Evolutionary conservation across 129 eudicot species (phyloP).

Genomic region (Ambrosia trifida): DNA sequence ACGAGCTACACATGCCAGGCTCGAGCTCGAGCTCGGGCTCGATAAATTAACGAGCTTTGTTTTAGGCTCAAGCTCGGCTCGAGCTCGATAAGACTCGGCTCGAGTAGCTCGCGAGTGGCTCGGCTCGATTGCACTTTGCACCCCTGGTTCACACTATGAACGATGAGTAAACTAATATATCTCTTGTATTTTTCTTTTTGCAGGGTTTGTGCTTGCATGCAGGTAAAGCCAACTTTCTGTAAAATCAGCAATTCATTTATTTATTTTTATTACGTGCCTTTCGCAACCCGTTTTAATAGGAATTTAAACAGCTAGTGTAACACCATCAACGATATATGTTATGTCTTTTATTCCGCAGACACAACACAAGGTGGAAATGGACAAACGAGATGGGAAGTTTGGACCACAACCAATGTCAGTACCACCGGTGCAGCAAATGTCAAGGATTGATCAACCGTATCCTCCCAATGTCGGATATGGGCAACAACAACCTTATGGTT

Average conservation of each 20-base stretch:
- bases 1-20: no score
- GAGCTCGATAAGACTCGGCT: no score
- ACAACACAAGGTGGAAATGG: constrained; percentile 99
- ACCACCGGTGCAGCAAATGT: constrained; percentile 88
- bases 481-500: constrained; percentile 58
- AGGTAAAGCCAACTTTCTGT: constrained; percentile 48
- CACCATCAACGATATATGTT: neutral
- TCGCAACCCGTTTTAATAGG: neutral
- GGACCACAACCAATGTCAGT: constrained; percentile 87
- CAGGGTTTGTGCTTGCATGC: constrained; percentile 99
- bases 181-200: constrained; percentile 30
- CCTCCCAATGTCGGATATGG: constrained; percentile 81
- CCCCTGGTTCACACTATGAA: neutral
- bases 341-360: constrained; percentile 49
- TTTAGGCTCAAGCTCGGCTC: no score
- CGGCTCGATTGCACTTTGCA: no score
- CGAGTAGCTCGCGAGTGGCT: no score
- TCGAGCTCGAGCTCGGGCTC: no score
- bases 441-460: constrained; percentile 90
- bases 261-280: constrained; percentile 6
- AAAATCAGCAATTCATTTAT: neutral
- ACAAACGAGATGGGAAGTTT: constrained; percentile 90
- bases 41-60: no score
- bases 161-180: constrained; percentile 29
- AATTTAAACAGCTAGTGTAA: neutral